Percentiles rank a stretch among this genome's conserved stretches.
Evolutionary conservation across 2,329 filamentous ascomycete genomes (phyloP).

Genomic region (Curvularia hawaiiensis): DNA sequence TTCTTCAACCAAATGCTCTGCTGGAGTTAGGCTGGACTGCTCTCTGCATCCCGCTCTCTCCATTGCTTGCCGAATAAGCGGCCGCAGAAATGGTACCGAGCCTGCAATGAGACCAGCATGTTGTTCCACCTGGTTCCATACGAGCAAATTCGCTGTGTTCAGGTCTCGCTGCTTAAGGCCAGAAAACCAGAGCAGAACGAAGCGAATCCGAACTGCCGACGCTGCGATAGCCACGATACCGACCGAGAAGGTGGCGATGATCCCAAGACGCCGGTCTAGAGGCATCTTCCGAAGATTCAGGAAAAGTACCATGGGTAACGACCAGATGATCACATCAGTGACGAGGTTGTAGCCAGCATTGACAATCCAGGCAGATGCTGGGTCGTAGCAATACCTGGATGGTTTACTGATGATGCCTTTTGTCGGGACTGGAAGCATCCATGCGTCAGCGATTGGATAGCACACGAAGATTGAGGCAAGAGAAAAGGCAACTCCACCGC

Average conservation of each 20-base stretch:
- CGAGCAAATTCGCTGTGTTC: constrained; percentile 28
- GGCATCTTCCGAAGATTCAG: constrained; percentile 53
- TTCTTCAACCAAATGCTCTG: constrained; percentile 15
- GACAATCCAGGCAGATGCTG: constrained; percentile 33
- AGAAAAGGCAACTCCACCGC: constrained; percentile 34
- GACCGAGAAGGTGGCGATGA: constrained; percentile 47
- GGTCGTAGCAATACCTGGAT: constrained; percentile 32
- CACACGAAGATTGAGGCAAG: constrained; percentile 36
- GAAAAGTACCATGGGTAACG: constrained; percentile 53
- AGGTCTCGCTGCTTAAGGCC: constrained; percentile 19
- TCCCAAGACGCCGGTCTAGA: constrained; percentile 54
- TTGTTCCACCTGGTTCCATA: constrained; percentile 43
- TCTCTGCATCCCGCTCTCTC: constrained; percentile 11
- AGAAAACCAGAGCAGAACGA: constrained; percentile 36
- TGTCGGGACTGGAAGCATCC: constrained; percentile 31
- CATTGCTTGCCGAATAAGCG: constrained; percentile 26
- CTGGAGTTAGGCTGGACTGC: constrained; percentile 22
- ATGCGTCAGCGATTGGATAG: constrained; percentile 34
- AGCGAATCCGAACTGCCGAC: constrained; percentile 36
- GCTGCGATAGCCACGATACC: constrained; percentile 40
- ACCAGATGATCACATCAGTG: constrained; percentile 51
- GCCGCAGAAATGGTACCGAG: constrained; percentile 41
- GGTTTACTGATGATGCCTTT: constrained; percentile 20
- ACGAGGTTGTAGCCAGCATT: constrained; percentile 50
- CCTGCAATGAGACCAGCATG: constrained; percentile 39